Evolutionary conservation across 2,329 filamentous ascomycete species (phyloP), one percentile per base, ranked within the genome.

Genomic region (Dothideomycetes sp.): DNA sequence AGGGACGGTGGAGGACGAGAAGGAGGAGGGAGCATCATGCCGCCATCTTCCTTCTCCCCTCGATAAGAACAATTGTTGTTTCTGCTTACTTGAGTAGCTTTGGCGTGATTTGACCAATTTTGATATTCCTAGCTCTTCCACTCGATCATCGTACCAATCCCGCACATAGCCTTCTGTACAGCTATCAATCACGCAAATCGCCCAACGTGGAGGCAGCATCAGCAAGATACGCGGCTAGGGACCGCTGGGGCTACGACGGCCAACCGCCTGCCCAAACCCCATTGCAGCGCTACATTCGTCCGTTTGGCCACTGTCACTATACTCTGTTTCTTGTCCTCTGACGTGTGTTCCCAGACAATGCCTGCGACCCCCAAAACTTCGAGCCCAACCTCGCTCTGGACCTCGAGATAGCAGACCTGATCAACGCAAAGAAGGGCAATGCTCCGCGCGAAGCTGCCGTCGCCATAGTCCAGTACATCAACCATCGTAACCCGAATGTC

Each of bases 351-450:
- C n/a, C 45, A 78, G 74, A 91, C 61, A 88, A 88, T 67, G 89
- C 91, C 50, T 96, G 91, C 70, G 93, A 91, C 56, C 86, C 91
- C 37, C 84, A 94, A 62, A 95, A 96, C 68, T 95, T 87, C 70
- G 91, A 98, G 69, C 89, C 91, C 48, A 96, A 98, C 60, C 81
- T 98, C 41, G 91, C 88, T 44, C 71, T 98, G 49, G 93, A 91
- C 59, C 84, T 98, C 60, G 91, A 98, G 72, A 94, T 98, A 56
- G 73, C 87, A 55, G 91, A 98, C 68, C 69, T 96, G 55, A 84
- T 98, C 70, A 98, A 98, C 65, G 82, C 81, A 57, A 98, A 96
- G 71, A 96, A 96, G 69, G 89, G 89, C 57, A 85, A 82, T 63
- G 82, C 88, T 67, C 91, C 91, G 48, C 85, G 91, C 58, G 91